Evolutionary conservation across 2,329 filamentous ascomycete genomes (phyloP).

Genomic region (Colletotrichum sp.): DNA sequence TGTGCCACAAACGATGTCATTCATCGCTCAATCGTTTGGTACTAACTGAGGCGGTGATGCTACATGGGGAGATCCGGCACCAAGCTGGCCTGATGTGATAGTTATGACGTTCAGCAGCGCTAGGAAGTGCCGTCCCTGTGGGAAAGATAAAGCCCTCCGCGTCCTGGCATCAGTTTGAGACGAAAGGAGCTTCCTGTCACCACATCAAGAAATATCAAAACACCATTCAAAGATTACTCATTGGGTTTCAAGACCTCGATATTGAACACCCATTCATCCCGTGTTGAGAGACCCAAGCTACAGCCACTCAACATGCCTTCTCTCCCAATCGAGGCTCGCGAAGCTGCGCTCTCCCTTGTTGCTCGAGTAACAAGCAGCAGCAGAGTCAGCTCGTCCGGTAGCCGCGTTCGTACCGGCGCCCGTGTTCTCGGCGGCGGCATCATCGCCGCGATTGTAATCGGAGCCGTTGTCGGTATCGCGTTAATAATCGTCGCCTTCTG

Average conservation of each 20-base stretch:
- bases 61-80: not conserved
- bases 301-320: not conserved
- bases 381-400: not conserved
- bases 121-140: not conserved
- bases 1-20: constrained; percentile 17
- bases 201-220: not conserved
- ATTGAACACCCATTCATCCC: not conserved
- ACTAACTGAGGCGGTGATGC: not conserved
- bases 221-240: not conserved
- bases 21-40: not conserved
- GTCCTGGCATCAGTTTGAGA: not conserved
- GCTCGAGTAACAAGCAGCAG: not conserved
- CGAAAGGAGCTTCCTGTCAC: fast-evolving
- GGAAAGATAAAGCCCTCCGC: not conserved
- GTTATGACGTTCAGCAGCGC: not conserved
- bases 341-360: not conserved
- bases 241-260: not conserved
- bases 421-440: not conserved
- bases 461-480: not conserved
- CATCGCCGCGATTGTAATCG: constrained; percentile 11
- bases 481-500: not conserved
- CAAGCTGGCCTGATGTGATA: not conserved
- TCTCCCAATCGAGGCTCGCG: not conserved
- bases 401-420: not conserved
- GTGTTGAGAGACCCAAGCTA: not conserved